phyloP scores from a whole-genome alignment of 2,329 filamentous ascomycete species.

The Fusarium praegraminearum region DNA sequence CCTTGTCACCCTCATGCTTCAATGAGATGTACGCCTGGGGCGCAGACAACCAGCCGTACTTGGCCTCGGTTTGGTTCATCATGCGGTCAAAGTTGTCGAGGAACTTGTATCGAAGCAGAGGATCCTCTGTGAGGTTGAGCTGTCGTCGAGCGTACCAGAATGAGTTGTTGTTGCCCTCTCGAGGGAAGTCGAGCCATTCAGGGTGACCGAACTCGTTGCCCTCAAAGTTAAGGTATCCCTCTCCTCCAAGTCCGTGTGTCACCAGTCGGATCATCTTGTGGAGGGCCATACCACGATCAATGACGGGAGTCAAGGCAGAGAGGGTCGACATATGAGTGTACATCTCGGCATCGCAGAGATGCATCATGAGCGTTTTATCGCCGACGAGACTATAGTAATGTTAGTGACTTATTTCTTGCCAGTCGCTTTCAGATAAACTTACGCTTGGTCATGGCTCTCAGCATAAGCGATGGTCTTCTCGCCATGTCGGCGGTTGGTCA shows the following conservation, averaged over 20 bases:
- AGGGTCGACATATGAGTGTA: constrained; percentile 97
- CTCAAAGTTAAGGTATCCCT: constrained; percentile 98
- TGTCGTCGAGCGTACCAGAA: constrained; percentile 96
- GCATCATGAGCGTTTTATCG: constrained; percentile 97
- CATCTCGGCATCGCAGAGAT: constrained; percentile 95
- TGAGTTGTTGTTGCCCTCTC: constrained; percentile 90
- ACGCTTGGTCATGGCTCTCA: constrained; percentile 98
- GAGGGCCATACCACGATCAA: constrained; percentile 89
- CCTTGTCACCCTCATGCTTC: constrained; percentile 94
- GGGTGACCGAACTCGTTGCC: constrained; percentile 99
- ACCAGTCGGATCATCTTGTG: constrained; percentile 98
- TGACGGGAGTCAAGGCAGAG: constrained; percentile 84
- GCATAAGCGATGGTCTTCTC: constrained; percentile 99
- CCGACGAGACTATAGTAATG: constrained; percentile 78
- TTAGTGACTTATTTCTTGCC: constrained; percentile 39
- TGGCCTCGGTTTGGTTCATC: constrained; percentile 89
- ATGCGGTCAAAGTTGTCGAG: constrained; percentile 93
- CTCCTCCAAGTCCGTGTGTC: constrained; percentile 90
- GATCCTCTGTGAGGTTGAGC: constrained; percentile 90
- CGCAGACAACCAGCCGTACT: constrained; percentile 90
- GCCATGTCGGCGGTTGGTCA: constrained; percentile 92
- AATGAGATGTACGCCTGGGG: constrained; percentile 91
- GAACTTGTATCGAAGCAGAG: constrained; percentile 86
- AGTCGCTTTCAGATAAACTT: constrained; percentile 56
- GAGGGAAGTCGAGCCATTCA: constrained; percentile 98